phyloP scores from a whole-genome alignment of 2,329 filamentous ascomycete species.

The Fusarium humuli region DNA sequence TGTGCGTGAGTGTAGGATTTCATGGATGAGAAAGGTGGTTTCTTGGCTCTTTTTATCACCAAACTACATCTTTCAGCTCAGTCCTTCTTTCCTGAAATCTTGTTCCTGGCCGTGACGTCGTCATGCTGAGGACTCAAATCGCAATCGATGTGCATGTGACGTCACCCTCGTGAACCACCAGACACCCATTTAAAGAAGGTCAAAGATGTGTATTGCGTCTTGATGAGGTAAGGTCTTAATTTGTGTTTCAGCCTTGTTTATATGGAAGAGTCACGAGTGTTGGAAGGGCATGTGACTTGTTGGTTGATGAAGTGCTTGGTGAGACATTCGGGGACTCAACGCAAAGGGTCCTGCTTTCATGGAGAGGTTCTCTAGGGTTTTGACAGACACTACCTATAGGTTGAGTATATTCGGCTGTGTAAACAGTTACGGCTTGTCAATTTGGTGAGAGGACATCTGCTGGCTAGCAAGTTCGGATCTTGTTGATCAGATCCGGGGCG shows the following conservation, averaged over 20 bases:
- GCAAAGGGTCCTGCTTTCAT: not conserved
- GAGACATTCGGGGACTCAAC: not conserved
- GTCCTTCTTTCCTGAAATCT: not conserved
- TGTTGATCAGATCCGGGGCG: not conserved
- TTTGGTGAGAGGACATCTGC: not conserved
- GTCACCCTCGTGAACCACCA: constrained; percentile 42
- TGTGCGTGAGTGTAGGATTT: too few relatives aligned
- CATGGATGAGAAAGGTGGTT: not conserved
- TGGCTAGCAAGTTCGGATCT: too few relatives aligned
- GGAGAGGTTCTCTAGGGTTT: too few relatives aligned
- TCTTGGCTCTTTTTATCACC: constrained; percentile 9
- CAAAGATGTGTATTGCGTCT: constrained; percentile 23
- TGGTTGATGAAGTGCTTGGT: not conserved
- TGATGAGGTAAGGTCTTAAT: constrained; percentile 24
- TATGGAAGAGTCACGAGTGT: not conserved
- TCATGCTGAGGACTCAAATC: constrained; percentile 39
- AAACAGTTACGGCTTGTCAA: too few relatives aligned
- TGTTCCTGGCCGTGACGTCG: constrained; percentile 47
- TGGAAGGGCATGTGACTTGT: constrained; percentile 1
- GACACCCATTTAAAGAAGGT: constrained; percentile 7
- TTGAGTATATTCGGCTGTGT: too few relatives aligned
- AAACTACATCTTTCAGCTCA: not conserved
- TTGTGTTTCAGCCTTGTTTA: constrained; percentile 3
- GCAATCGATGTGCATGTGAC: constrained; percentile 42
- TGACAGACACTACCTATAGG: too few relatives aligned